Base-by-base conservation (phyloP, 192 early-diverging fungal species). In the Piromyces sp. region DNA sequence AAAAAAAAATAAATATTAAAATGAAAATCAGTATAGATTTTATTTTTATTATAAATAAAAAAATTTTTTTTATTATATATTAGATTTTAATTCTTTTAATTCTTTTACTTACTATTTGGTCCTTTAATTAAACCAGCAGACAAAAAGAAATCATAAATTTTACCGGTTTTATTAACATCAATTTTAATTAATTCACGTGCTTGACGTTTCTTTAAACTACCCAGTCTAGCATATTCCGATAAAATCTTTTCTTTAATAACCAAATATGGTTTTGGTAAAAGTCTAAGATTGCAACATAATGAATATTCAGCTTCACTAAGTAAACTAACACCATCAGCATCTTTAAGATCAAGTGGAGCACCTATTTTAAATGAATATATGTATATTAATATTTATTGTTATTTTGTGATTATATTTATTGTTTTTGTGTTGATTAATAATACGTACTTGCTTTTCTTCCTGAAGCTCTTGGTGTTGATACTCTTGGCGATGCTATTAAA, bases 231-330 rank as follows among this genome's bases (percentile, higher is more conserved):
- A 84, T 95, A 95, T 82, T 96, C 95, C 30, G 92, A 89, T 38
- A 99, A 86, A 79, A 97, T 87, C 11, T 93, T 91, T 78, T 97
- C 96, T 86, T 99, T 99, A 87, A 96, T 95, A 30, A 93, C 93
- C 79, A 98, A 85, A 81, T 99, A 99, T 13, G 96, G 92, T 29
- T 91, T 88, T 9, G 96, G 96, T 80, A 95, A 90, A 37, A 99
- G 92, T 36, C 95, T 92, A 79, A 99, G 85, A 12, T 87, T 90
- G 33, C 91, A 89, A 84, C 98, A 99, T 30, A 99, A 83, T 13
- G 88, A 86, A 82, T 93, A 91, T 84, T 99, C 98, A 80, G 90
- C 87, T 16, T 87, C 88, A 7, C 92, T 90, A 30, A 99, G 88
- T 16, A 99, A 86, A 81, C 98, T 94, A 38, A 96, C 87, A 30